Base-by-base conservation (phyloP, 441 rosid genomes). In the Euphorbia corollata region DNA sequence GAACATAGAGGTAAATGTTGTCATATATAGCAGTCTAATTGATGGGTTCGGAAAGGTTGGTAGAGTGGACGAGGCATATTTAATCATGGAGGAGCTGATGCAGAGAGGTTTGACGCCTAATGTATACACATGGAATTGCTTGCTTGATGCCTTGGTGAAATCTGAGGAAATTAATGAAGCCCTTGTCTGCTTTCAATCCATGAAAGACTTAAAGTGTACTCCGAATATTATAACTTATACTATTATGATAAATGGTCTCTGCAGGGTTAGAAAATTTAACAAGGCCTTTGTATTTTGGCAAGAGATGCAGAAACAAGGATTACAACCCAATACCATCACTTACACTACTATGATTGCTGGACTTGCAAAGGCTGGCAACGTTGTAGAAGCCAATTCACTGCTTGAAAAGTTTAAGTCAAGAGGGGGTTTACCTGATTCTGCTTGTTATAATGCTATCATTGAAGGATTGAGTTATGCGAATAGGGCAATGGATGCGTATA, bases 241-340 rank as follows among this genome's bases (percentile, higher is more conserved):
- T 75, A 91, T 91, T 71, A 74, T 91, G 59, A 89, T 93, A 59
- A 85, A 89, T 24, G 99, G 97, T 73, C 99, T 93, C 54, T 87
- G 99, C 74, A 83, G 69, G 67, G 76, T 87, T 62, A 81, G 95
- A 76, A 93, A 93, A 75, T 93, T 89, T 75, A 91, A 86, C 78
- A 93, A 93, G 82, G 99, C 97, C 67, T 87, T 91, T 75, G 99
- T 89, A 22, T 84, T 82, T 77, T 93, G 97, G 99, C 99, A 93
- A 84, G 97, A 93, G 86, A 91, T 93, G 96, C 88, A 78, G 76
- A 89, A 86, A 75, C 85, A 80, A 66, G 89, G 88, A 50, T 74
- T 91, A 73, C 81, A 84, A 80, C 95, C 96, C 11, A 82, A 83
- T 63, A 48, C 75, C n/a, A 81, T 83, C 71, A 85, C 91, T 23